A percentile compares a stretch with the other conserved stretches of the same genome.
These are phyloP conservation scores for Bruguiera sexangula DNA, from an alignment of 345 rosid species.

Conservation along the genomic window DNA sequence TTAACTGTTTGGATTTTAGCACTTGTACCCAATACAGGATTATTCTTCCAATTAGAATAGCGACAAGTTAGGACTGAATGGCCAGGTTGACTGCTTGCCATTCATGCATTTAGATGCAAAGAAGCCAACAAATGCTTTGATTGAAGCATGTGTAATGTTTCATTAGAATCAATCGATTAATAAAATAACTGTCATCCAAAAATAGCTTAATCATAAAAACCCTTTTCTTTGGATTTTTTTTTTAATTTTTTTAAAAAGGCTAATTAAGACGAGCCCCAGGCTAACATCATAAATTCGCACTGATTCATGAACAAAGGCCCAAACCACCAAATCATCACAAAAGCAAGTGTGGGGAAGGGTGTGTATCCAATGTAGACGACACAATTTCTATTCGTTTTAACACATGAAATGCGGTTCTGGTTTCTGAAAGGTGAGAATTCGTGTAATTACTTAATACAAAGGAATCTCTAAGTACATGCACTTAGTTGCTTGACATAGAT, in stretches of 20 bases:
- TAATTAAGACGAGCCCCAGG: no score
- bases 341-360: constrained; percentile 21
- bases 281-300: constrained; percentile 2
- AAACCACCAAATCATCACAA: constrained; percentile 14
- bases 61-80: not conserved
- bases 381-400: constrained; percentile 19
- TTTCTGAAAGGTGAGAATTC: not conserved
- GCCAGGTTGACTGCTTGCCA: constrained; percentile 4
- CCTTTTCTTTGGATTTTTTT: not conserved
- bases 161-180: not conserved
- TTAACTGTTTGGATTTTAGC: not conserved
- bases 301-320: constrained; percentile 27
- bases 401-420: constrained; percentile 2
- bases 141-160: constrained; percentile 9
- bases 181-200: no score
- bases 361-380: constrained; percentile 31
- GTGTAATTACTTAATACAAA: not conserved
- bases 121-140: not conserved
- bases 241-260: not conserved
- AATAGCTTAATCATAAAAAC: no score
- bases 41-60: not conserved
- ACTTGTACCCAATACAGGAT: not conserved
- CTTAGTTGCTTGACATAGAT: constrained; percentile 5
- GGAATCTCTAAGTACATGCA: constrained; percentile 3
- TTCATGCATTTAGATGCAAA: constrained; percentile 13